Evolutionary conservation across 495 filamentous ascomycete genomes (phyloP), one percentile per base, ranked within the genome.

Genomic region (Daldinia loculata): DNA sequence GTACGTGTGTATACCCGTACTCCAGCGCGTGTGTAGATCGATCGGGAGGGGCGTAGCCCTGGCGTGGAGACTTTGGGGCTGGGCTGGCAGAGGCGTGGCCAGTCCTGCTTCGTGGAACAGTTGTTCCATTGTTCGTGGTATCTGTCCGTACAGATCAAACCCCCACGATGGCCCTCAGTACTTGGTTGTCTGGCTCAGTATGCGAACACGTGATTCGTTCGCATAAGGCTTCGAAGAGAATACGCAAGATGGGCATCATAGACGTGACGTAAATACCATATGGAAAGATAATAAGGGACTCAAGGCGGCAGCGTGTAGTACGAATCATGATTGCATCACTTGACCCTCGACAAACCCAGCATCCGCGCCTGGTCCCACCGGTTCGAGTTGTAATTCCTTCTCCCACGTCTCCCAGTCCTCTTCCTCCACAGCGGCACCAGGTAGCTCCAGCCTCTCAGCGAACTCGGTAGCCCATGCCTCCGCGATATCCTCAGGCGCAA

Each of bases 401-500:
- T 48, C 27, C 56, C 64, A 67, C 1, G n/a, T 19, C 26, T 43
- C 38, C 64, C 64, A 67, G 17, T 22, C 8, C 17, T 57, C 53
- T 12, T 26, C 38, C 7, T 51, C 41, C 24, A 59, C 59, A 8
- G n/a, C 59, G 0, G 32, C 59, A 15, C 26, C 26, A 29, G 24
- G 52, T 4, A 63, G 6, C 19, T 19, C 53, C 27, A 72, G 56
- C 19, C 61, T 52, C 15, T 22, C 14, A 4, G 67, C 63, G 17
- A 76, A 74, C 22, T 70, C 71, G 22, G 26, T 14, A 30, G 48
- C 69, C 71, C 74, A 76, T n/a, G 29, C 63, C 11, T 38, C 22
- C 34, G 65, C 63, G 24, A 77, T 27, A 22, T 38, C 39, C 9
- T 63, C 43, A 17, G 43, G 17, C 19, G 43, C 43, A 11, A 48